Conservation (phyloP, 495 filamentous ascomycete species). For the Podospora appendiculata region DNA sequence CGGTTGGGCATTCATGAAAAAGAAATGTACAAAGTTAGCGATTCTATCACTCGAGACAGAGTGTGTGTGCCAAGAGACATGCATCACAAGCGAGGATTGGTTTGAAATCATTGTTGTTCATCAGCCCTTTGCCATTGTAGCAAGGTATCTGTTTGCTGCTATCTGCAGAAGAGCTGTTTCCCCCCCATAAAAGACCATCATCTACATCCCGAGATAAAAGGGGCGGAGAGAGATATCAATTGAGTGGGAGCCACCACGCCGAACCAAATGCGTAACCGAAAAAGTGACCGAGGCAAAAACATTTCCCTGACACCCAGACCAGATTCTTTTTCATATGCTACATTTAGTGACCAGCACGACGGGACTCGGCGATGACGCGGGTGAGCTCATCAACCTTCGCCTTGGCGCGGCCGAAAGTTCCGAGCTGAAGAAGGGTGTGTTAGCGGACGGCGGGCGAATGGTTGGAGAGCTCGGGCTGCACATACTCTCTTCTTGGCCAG, state of each 20-base stretch:
- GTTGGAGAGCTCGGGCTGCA: slow-evolving; percentile 28
- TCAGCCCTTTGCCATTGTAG: slow-evolving; percentile 6
- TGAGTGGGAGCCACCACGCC: too few species aligned
- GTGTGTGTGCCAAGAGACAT: too few species aligned
- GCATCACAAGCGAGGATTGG: too few species aligned
- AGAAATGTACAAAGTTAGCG: too few species aligned
- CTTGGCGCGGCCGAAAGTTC: slow-evolving; percentile 96
- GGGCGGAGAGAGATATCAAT: too few species aligned
- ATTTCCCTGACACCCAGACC: too few species aligned
- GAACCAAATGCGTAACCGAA: too few species aligned
- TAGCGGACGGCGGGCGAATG: background rate
- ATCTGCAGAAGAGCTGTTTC: slow-evolving; percentile 2
- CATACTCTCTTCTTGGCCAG: slow-evolving; percentile 91
- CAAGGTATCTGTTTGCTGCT: slow-evolving; percentile 1
- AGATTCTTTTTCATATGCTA: slow-evolving; percentile 1
- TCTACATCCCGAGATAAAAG: too few species aligned
- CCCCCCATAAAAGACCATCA: background rate
- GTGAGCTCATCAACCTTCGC: slow-evolving; percentile 97
- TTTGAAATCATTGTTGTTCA: background rate
- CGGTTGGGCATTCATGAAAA: too few species aligned
- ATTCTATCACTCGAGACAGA: too few species aligned
- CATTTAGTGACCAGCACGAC: slow-evolving; percentile 69
- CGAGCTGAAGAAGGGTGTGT: slow-evolving; percentile 45
- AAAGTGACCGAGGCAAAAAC: too few species aligned
- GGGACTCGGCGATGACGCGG: slow-evolving; percentile 92